Evolutionary conservation across 768 basidiomycete species (phyloP).

Genomic region (Tulasnella sp.): DNA sequence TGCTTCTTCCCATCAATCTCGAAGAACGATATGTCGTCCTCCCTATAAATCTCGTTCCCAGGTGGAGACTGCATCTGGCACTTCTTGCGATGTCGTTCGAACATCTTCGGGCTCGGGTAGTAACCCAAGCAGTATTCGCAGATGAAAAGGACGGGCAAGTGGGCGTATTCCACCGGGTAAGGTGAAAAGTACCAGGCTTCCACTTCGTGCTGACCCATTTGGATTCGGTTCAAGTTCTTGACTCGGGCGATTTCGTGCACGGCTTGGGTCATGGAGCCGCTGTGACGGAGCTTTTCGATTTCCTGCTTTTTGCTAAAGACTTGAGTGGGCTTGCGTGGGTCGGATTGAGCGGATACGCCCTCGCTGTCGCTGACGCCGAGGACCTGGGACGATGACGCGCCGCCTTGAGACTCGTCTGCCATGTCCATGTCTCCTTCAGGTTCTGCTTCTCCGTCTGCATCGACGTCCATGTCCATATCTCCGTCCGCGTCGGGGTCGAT

Average conservation of each 20-base stretch:
- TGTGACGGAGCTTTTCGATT: conserved; percentile 95
- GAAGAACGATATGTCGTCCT: conserved; percentile 95
- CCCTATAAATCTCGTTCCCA: conserved; percentile 98
- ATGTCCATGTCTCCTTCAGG: conserved; percentile 47
- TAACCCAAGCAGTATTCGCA: conserved; percentile 98
- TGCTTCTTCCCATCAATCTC: conserved; percentile 98
- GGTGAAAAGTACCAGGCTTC: conserved; percentile 99
- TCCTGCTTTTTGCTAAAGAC: conserved; percentile 96
- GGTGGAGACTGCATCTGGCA: conserved; percentile 92
- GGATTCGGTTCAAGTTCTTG: conserved; percentile 94
- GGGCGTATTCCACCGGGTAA: conserved; percentile 96
- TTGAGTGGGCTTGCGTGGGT: conserved; percentile 49
- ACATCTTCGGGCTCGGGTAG: conserved; percentile 86
- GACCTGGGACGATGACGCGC: not conserved
- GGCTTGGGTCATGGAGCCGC: conserved; percentile 98
- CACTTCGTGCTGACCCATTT: conserved; percentile 94
- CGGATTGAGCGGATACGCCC: conserved; percentile 24
- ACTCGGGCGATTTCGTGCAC: conserved; percentile 97
- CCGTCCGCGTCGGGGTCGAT: conserved; percentile 52
- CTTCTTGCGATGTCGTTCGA: conserved; percentile 83
- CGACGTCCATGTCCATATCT: conserved; percentile 41
- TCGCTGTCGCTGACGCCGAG: conserved; percentile 4
- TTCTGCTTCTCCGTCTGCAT: conserved; percentile 38
- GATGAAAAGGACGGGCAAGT: conserved; percentile 90
- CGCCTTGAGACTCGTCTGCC: conserved; percentile 27